Evolutionary conservation across 1,284 basidiomycete genomes (phyloP).

Genomic region (Rhodotorula mucilaginosa): DNA sequence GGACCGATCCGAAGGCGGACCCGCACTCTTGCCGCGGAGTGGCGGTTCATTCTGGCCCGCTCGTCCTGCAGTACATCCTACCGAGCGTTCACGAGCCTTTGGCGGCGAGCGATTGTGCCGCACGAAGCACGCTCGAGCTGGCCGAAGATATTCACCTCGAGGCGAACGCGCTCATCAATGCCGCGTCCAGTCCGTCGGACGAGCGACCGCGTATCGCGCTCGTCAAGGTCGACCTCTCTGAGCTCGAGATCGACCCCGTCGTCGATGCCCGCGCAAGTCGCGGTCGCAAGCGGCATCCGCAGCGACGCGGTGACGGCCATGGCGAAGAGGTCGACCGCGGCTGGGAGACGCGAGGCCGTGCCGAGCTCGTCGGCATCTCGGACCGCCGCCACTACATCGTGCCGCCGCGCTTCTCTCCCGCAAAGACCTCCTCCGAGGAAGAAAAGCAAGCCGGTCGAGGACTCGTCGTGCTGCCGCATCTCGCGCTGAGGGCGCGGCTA

Average conservation of each 20-base stretch:
- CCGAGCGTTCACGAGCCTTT: conserved; percentile 55
- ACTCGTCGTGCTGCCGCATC: conserved; percentile 46
- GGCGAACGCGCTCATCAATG: conserved; percentile 51
- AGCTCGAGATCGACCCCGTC: conserved; percentile 48
- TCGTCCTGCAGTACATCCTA: conserved; percentile 63
- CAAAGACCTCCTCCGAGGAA: conserved; percentile 21
- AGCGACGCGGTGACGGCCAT: conserved; percentile 5
- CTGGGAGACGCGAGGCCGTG: conserved; percentile 35
- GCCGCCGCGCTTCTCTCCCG: conserved; percentile 18
- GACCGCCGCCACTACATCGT: conserved; percentile 33
- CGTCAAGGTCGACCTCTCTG: conserved; percentile 51
- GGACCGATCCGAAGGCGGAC: conserved; percentile 70
- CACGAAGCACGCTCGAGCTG: conserved; percentile 56
- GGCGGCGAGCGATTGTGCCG: conserved; percentile 52
- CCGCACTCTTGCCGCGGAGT: conserved; percentile 69
- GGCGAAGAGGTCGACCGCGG: conserved; percentile 29
- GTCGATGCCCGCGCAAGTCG: conserved; percentile 46
- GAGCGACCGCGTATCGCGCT: conserved; percentile 45
- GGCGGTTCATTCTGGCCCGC: conserved; percentile 58
- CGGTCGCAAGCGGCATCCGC: conserved; percentile 39
- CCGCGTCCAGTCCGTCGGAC: conserved; percentile 23
- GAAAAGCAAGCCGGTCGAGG: conserved; percentile 36
- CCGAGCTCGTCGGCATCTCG: conserved; percentile 19
- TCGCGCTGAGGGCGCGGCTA: conserved; percentile 47
- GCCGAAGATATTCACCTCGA: conserved; percentile 63